A percentile compares a stretch with the other conserved stretches of the same genome.
These are phyloP conservation scores for Suhomyces sp. DNA, from an alignment of 805 yeast species.

Conservation along the genomic window DNA sequence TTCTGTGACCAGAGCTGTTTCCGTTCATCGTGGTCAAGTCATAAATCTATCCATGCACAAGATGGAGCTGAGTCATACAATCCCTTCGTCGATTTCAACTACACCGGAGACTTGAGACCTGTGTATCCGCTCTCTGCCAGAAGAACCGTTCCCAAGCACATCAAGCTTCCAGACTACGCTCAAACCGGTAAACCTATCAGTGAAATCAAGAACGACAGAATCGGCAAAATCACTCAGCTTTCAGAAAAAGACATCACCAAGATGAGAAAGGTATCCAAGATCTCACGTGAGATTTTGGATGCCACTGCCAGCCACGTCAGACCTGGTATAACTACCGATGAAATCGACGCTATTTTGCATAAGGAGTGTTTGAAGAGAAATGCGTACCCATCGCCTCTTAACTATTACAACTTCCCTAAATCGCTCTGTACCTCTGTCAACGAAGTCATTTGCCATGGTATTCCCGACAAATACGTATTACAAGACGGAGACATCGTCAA, in stretches of 20 bases:
- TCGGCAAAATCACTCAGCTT: slow-evolving; percentile 62
- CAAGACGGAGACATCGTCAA: slow-evolving; percentile 94
- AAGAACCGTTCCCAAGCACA: slow-evolving; percentile 67
- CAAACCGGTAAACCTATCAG: slow-evolving; percentile 71
- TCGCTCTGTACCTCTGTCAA: slow-evolving; percentile 91
- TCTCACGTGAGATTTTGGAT: slow-evolving; percentile 89
- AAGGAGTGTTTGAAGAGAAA: slow-evolving; percentile 83
- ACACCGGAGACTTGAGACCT: slow-evolving; percentile 75
- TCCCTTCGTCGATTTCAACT: slow-evolving; percentile 81
- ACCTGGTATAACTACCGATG: slow-evolving; percentile 94
- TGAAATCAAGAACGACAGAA: slow-evolving; percentile 72
- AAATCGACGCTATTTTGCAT: slow-evolving; percentile 82
- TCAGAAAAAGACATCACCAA: slow-evolving; percentile 68
- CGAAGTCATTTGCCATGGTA: slow-evolving; percentile 96
- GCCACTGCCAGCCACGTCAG: slow-evolving; percentile 76
- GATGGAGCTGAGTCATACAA: slow-evolving; percentile 63
- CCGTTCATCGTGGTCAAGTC: slow-evolving; percentile 66
- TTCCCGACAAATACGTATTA: slow-evolving; percentile 85
- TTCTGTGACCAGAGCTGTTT: slow-evolving; percentile 89
- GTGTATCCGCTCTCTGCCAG: slow-evolving; percentile 76
- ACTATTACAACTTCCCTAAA: slow-evolving; percentile 92
- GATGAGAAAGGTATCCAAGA: slow-evolving; percentile 69
- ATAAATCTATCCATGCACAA: slow-evolving; percentile 69
- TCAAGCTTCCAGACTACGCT: slow-evolving; percentile 83
- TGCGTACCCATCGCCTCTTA: slow-evolving; percentile 92